Percentiles rank a stretch among this genome's conserved stretches.
These are phyloP conservation scores for Mariannaea sp. DNA, from an alignment of 2,329 filamentous ascomycete genomes.

Conservation along the genomic window DNA sequence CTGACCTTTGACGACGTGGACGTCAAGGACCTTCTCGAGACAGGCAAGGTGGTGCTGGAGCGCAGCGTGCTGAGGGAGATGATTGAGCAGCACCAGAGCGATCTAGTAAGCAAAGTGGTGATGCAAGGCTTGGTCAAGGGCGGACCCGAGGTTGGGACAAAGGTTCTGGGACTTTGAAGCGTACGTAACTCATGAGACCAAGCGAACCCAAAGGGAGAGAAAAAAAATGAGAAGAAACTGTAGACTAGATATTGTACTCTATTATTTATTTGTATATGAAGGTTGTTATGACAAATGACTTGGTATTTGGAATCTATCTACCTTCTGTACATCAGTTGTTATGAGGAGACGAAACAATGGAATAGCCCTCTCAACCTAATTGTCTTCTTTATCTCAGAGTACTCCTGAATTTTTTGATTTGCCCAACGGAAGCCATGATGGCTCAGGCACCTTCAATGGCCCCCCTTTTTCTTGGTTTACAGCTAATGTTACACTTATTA, in stretches of 20 bases:
- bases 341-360: background rate
- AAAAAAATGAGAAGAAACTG: conserved; percentile 12
- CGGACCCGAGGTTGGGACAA: conserved; percentile 46
- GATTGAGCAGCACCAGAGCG: conserved; percentile 72
- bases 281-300: conserved; percentile 8
- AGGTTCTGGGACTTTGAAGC: conserved; percentile 40
- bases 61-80: conserved; percentile 76
- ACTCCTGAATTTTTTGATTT: background rate
- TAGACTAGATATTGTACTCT: conserved; percentile 38
- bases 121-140: conserved; percentile 47
- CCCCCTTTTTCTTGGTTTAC: conserved; percentile 16
- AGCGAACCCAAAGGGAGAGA: no score
- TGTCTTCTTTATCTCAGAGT: conserved; percentile 24
- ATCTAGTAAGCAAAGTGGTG: conserved; percentile 58
- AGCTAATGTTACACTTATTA: conserved; percentile 28
- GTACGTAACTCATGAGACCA: no score
- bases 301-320: no score
- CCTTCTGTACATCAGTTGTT: background rate
- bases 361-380: no score
- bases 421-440: no score
- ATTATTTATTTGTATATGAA: conserved; percentile 39
- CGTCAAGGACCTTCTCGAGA: conserved; percentile 91
- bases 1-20: conserved; percentile 80
- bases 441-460: no score
- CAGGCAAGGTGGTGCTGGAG: conserved; percentile 85